A percentile compares a stretch with the other conserved stretches of the same genome.
These are phyloP conservation scores for Zymoseptoria passerinii DNA, from an alignment of 2,329 filamentous ascomycete genomes.

Conservation along the genomic window DNA sequence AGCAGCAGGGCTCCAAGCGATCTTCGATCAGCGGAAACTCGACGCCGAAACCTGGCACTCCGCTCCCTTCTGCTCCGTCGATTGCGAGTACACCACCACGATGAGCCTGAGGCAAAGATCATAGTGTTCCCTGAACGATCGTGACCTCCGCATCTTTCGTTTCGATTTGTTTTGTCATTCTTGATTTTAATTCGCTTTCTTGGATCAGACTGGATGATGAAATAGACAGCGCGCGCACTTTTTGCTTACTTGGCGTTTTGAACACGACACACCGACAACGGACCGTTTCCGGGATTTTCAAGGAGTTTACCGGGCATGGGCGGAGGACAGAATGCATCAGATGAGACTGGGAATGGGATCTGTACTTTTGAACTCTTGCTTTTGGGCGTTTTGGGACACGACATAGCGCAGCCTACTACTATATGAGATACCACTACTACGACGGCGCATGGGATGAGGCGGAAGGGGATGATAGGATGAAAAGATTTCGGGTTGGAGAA, in stretches of 20 bases:
- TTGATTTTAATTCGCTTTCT: neutral
- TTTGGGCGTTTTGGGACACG: neutral
- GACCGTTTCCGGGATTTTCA: too few relatives aligned
- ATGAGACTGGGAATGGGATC: neutral
- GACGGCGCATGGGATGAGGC: neutral
- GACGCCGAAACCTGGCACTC: constrained; percentile 14
- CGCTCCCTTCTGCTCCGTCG: constrained; percentile 8
- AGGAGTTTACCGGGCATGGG: neutral
- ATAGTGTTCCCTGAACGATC: neutral
- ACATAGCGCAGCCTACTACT: neutral
- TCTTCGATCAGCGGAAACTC: constrained; percentile 13
- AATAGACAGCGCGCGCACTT: too few relatives aligned
- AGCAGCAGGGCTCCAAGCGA: constrained; percentile 28
- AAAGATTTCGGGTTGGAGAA: neutral
- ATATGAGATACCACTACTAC: neutral
- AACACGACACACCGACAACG: neutral
- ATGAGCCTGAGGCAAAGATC: constrained; percentile 1
- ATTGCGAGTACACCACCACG: constrained; percentile 15
- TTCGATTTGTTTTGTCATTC: too few relatives aligned
- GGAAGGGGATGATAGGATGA: neutral
- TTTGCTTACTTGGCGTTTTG: too few relatives aligned
- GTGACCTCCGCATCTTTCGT: too few relatives aligned
- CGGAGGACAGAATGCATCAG: neutral
- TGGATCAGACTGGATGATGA: too few relatives aligned
- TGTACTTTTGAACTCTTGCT: neutral